Evolutionary conservation across 129 eudicot genomes (phyloP).

Genomic region (Solidago caesia): DNA sequence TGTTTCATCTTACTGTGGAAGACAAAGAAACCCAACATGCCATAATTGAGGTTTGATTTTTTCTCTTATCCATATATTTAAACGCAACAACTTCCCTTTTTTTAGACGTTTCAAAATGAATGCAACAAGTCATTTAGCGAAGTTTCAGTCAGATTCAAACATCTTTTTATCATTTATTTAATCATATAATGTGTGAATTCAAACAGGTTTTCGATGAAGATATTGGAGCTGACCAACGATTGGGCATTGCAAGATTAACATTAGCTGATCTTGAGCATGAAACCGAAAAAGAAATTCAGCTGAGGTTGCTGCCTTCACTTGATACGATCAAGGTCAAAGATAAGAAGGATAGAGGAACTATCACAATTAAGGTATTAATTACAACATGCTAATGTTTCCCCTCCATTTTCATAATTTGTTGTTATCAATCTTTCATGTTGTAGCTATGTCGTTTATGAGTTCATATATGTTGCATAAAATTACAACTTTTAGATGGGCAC

Average conservation of each 20-base stretch:
- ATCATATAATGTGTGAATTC: constrained; percentile 1
- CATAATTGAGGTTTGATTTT: constrained; percentile 59
- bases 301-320: constrained; percentile 76
- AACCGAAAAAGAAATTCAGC: constrained; percentile 54
- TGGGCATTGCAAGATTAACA: constrained; percentile 73
- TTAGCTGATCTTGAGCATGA: constrained; percentile 70
- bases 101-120: background rate
- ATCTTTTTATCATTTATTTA: background rate
- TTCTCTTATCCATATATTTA: constrained; percentile 6
- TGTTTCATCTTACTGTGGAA: constrained; percentile 82
- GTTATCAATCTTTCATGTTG: background rate
- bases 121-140: background rate
- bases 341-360: constrained; percentile 94
- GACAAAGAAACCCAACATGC: constrained; percentile 88
- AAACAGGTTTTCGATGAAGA: constrained; percentile 85
- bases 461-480: no score
- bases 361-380: constrained; percentile 63
- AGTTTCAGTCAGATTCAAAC: background rate
- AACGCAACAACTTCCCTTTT: background rate
- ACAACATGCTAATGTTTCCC: background rate
- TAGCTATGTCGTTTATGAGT: background rate
- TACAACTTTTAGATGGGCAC: no score
- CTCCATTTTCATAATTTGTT: background rate
- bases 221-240: constrained; percentile 80
- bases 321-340: constrained; percentile 90